phyloP scores from a whole-genome alignment of 305 asterid genomes.

The Fraxinus velutina region DNA sequence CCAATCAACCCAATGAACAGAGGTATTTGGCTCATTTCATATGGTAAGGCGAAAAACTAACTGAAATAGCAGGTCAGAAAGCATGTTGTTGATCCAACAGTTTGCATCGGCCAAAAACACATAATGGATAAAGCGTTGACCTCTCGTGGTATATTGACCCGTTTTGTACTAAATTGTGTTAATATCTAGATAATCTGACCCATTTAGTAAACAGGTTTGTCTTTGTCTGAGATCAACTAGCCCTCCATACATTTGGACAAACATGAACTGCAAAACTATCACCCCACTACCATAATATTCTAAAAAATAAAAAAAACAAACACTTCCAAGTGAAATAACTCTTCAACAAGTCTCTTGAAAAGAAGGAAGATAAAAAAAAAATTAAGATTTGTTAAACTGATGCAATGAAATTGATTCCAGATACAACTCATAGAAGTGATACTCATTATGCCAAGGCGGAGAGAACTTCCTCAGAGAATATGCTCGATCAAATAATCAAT shows the following conservation, averaged over 20 bases:
- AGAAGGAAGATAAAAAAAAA: not conserved
- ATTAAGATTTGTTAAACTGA: slow-evolving; percentile 9
- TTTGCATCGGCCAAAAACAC: not conserved
- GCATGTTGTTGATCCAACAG: not conserved
- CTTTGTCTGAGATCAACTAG: not conserved
- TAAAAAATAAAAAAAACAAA: slow-evolving; percentile 6
- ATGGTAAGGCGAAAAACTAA: not conserved
- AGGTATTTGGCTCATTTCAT: not conserved
- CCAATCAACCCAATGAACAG: not conserved
- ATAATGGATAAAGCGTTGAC: not conserved
- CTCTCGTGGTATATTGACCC: not conserved
- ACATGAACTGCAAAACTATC: not conserved
- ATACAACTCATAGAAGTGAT: slow-evolving; percentile 13
- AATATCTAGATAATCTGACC: not conserved
- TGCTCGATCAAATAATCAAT: slow-evolving; percentile 13
- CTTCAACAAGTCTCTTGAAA: slow-evolving; percentile 6
- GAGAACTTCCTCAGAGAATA: slow-evolving; percentile 9
- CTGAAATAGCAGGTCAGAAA: slow-evolving; percentile 5
- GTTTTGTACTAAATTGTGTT: not conserved
- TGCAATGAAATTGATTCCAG: slow-evolving; percentile 21
- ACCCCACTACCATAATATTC: not conserved
- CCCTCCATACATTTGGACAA: not conserved
- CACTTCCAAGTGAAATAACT: slow-evolving; percentile 8
- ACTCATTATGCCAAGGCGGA: slow-evolving; percentile 15
- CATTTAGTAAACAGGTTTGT: not conserved